Percentiles rank a stretch among this genome's conserved stretches.
These are phyloP conservation scores for Puccinia novopanici DNA, from an alignment of 1,284 basidiomycete species.

Conservation along the genomic window DNA sequence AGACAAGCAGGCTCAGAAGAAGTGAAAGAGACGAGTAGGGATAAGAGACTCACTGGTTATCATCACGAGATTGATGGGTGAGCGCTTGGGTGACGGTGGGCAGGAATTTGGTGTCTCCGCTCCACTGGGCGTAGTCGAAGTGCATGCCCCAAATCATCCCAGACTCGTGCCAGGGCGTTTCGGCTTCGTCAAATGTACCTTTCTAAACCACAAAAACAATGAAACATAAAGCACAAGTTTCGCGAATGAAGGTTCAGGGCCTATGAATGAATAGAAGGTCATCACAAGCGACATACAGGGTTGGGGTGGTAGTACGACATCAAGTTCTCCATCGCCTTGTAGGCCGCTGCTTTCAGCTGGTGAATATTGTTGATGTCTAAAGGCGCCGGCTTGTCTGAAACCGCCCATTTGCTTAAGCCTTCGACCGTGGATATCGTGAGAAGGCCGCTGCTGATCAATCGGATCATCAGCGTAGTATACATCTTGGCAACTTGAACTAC, in stretches of 20 bases:
- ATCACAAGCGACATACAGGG: neutral
- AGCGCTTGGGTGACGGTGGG: conserved; percentile 23
- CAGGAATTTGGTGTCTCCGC: conserved; percentile 38
- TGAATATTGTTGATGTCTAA: conserved; percentile 22
- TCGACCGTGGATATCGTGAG: neutral
- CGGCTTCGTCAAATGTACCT: conserved; percentile 16
- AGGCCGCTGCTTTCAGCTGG: conserved; percentile 8
- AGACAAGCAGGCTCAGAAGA: neutral
- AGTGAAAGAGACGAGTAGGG: neutral
- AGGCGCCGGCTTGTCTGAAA: conserved; percentile 17
- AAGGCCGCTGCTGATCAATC: neutral
- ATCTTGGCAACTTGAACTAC: too few species aligned
- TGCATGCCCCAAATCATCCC: conserved; percentile 40
- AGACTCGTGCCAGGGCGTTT: conserved; percentile 50
- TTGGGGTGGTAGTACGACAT: conserved; percentile 28
- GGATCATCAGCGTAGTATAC: too few species aligned
- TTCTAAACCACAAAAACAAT: neutral
- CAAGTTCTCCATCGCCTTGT: conserved; percentile 39
- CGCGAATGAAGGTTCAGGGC: too few species aligned
- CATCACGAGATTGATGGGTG: conserved; percentile 13
- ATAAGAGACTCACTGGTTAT: conserved; percentile 21
- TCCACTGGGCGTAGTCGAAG: conserved; percentile 43
- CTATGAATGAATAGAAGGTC: too few species aligned
- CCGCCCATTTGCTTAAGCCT: too few species aligned
- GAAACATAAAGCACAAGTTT: too few species aligned